These are phyloP conservation scores for Gloeopeniophorella convolvens DNA, from an alignment of 768 basidiomycete genomes.

Conservation along the genomic window DNA sequence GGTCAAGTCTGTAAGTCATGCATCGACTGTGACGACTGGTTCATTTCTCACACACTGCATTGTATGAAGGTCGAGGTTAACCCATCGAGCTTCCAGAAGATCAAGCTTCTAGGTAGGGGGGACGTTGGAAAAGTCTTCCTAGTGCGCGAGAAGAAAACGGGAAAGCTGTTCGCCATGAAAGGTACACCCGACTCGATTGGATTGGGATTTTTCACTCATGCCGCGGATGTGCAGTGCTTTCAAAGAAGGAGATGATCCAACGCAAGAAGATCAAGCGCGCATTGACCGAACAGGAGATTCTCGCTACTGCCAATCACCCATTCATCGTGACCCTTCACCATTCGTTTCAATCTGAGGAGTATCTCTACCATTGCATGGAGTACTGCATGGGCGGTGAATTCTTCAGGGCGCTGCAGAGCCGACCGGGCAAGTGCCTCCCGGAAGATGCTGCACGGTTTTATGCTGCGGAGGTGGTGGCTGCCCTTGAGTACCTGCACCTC, in stretches of 20 bases:
- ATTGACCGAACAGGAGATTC: slow-evolving; percentile 96
- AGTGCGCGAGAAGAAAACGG: slow-evolving; percentile 95
- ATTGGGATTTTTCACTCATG: slow-evolving; percentile 15
- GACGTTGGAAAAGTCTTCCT: slow-evolving; percentile 99
- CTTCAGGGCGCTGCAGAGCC: slow-evolving; percentile 93
- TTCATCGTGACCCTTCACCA: slow-evolving; percentile 99
- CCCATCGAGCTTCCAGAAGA: slow-evolving; percentile 90
- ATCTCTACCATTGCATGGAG: slow-evolving; percentile 98
- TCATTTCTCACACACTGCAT: slow-evolving; percentile 1
- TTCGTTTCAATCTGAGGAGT: slow-evolving; percentile 97
- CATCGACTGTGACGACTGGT: slow-evolving; percentile 10
- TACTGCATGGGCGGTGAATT: slow-evolving; percentile 99
- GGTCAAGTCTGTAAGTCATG: slow-evolving; percentile 63
- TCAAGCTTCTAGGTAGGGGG: slow-evolving; percentile 97
- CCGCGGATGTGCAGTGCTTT: slow-evolving; percentile 61
- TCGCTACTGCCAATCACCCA: slow-evolving; percentile 97
- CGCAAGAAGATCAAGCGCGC: slow-evolving; percentile 99
- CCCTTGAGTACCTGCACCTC: slow-evolving; percentile 95
- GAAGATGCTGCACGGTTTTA: slow-evolving; percentile 97
- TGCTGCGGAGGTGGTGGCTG: slow-evolving; percentile 96
- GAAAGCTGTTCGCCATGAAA: slow-evolving; percentile 98
- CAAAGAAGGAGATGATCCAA: slow-evolving; percentile 99
- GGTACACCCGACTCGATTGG: slow-evolving; percentile 46
- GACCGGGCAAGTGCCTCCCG: slow-evolving; percentile 93
- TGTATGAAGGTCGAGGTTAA: slow-evolving; percentile 77